Percentiles rank a stretch among this genome's conserved stretches.
Evolutionary conservation across 1,284 basidiomycete species (phyloP).

Genomic region (Tranzscheliella williamsii): DNA sequence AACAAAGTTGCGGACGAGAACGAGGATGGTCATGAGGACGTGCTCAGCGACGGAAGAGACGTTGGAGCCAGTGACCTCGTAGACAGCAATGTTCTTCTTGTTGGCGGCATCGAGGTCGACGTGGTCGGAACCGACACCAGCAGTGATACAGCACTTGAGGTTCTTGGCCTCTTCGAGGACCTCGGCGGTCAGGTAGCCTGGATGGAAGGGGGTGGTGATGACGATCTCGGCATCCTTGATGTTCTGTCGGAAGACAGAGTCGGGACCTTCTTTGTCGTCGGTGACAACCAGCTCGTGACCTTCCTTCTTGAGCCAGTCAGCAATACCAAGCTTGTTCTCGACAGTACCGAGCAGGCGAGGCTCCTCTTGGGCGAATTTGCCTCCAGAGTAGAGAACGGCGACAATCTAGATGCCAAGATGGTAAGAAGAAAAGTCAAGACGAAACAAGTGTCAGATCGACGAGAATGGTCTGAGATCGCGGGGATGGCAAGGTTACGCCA

Average conservation of each 20-base stretch:
- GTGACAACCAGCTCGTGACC: conserved; percentile 71
- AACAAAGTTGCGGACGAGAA: conserved; percentile 83
- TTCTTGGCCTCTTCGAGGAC: conserved; percentile 80
- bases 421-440: too few species aligned
- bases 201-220: conserved; percentile 82
- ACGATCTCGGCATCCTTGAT: conserved; percentile 69
- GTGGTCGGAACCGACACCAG: conserved; percentile 86
- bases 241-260: conserved; percentile 85
- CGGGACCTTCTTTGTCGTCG: conserved; percentile 82
- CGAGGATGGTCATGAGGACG: conserved; percentile 79
- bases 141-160: conserved; percentile 88
- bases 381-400: conserved; percentile 73
- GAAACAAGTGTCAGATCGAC: background rate
- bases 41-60: conserved; percentile 86
- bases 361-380: conserved; percentile 76
- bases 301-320: conserved; percentile 65
- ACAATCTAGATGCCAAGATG: too few species aligned
- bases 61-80: conserved; percentile 71
- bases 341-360: conserved; percentile 83
- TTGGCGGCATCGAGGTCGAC: conserved; percentile 88
- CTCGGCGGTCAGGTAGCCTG: conserved; percentile 80
- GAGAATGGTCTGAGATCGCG: background rate
- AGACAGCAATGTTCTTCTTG: conserved; percentile 77
- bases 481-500: too few species aligned
- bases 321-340: conserved; percentile 71